Evolutionary conservation across 768 basidiomycete species (phyloP), one percentile per base, ranked within the genome.

Genomic region (Boletus pseudo-olivaceus): DNA sequence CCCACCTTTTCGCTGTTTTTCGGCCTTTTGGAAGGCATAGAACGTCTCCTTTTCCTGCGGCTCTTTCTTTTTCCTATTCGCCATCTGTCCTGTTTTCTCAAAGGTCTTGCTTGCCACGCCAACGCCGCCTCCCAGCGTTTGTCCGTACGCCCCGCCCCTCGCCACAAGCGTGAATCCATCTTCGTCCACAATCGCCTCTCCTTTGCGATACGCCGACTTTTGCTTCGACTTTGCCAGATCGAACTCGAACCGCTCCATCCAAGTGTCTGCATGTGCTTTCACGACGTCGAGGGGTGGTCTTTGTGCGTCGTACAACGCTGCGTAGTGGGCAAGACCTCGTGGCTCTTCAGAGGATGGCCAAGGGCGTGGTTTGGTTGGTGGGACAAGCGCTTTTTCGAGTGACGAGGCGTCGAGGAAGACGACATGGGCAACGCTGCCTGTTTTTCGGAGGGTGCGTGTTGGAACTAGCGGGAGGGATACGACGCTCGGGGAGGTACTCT

Each of bases 121-220:
- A 34, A 82, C 78, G 1, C 91, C 93, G 14, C 93, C 92, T 29
- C 93, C 93, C 5, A 93, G 75, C 1, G 90, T 90, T 65, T 91
- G 78, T 5, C 94, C 93, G 62, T 94, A 94, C 20, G 88, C 87
- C 12, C 94, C 94, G 5, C 93, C 91, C 35, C 94, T 80, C n/a
- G 87, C 90, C 34, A 98, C 94, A 12, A 98, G 81, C 11, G 93
- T 96, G 69, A 96, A 98, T 3, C 94, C 94, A 57, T 98, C 94
- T 55, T 90, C 93, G 67, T 98, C 94, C 40, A 96, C 89, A 52
- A 96, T 78, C 7, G 89, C 92, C 63, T 93, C 92, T 20, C 91
- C 90, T 66, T 91, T 90, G 60, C 75, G 79, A 64, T 88, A 90
- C 65, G 82, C 78, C 23, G 83, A 81, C 65, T 80, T 78, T 59